A percentile compares a stretch with the other conserved stretches of the same genome.
Evolutionary conservation across 2,329 filamentous ascomycete species (phyloP).

Genomic region (Calonectria montana): DNA sequence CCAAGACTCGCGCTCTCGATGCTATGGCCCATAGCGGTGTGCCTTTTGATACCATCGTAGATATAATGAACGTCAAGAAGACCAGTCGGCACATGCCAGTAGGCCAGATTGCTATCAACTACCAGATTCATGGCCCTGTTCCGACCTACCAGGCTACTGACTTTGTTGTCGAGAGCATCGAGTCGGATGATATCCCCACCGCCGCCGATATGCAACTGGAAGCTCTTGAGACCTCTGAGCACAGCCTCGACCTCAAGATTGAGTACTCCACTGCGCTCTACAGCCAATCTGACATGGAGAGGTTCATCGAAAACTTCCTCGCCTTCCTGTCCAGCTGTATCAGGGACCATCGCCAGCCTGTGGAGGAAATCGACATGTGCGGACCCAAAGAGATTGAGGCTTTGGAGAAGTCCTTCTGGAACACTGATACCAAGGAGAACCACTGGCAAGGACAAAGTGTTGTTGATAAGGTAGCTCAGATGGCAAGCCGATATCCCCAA

Average conservation of each 20-base stretch:
- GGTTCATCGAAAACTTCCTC: conserved; percentile 43
- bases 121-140: conserved; percentile 40
- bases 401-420: conserved; percentile 36
- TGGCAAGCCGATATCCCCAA: conserved; percentile 38
- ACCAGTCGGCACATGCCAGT: conserved; percentile 38
- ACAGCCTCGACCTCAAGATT: conserved; percentile 37
- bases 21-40: conserved; percentile 37
- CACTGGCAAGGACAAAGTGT: conserved; percentile 35
- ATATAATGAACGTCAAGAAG: conserved; percentile 35
- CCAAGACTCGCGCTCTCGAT: conserved; percentile 35
- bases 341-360: conserved; percentile 41
- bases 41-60: conserved; percentile 40
- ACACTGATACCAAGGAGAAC: conserved; percentile 30
- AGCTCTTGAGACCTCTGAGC: conserved; percentile 37
- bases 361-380: conserved; percentile 38
- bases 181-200: conserved; percentile 40
- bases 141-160: conserved; percentile 36
- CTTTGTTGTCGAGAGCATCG: conserved; percentile 36
- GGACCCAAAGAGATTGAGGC: conserved; percentile 35
- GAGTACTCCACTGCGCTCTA: conserved; percentile 40
- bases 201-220: conserved; percentile 40
- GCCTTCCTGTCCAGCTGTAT: conserved; percentile 41
- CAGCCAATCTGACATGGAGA: conserved; percentile 35
- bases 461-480: conserved; percentile 33
- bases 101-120: conserved; percentile 41